Evolutionary conservation across 176 grass and related monocot species (phyloP).

Genomic region (Phoenix dactylifera): DNA sequence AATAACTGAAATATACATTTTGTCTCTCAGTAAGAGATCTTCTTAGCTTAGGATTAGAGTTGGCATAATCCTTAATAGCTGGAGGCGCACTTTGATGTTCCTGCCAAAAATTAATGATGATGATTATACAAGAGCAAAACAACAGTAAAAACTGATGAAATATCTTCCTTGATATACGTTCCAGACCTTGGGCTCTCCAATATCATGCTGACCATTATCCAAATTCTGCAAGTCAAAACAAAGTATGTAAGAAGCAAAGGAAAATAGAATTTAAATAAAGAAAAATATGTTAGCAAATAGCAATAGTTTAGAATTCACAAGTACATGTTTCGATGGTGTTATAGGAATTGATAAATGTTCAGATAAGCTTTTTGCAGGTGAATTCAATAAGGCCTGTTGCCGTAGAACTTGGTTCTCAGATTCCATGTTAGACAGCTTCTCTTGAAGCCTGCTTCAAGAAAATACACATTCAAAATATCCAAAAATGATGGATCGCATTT

Average conservation of each 20-base stretch:
- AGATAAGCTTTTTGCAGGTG: slow-evolving; percentile 34
- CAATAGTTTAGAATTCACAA: no score
- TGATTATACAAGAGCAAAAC: slow-evolving; percentile 28
- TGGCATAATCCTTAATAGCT: slow-evolving; percentile 49
- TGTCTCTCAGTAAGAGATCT: slow-evolving; percentile 72
- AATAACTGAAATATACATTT: slow-evolving; percentile 35
- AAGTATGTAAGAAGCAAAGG: slow-evolving; percentile 10
- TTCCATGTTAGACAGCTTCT: slow-evolving; percentile 83
- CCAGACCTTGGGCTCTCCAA: slow-evolving; percentile 51
- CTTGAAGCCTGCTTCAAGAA: slow-evolving; percentile 52
- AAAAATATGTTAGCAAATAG: no score
- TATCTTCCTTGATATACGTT: slow-evolving; percentile 24
- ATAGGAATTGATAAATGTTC: slow-evolving; percentile 35
- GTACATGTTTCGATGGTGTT: slow-evolving; percentile 66
- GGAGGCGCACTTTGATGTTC: slow-evolving; percentile 59
- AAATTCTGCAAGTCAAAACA: slow-evolving; percentile 43
- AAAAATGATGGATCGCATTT: no score
- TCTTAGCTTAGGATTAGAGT: slow-evolving; percentile 33
- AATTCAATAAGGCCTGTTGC: slow-evolving; percentile 49
- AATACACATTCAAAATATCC: slow-evolving; percentile 1
- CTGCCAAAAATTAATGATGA: slow-evolving; percentile 33
- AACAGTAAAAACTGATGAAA: slow-evolving; percentile 19
- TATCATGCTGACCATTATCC: slow-evolving; percentile 36
- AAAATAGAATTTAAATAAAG: background rate
- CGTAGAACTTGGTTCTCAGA: slow-evolving; percentile 84